Conservation (phyloP, 2,329 filamentous ascomycete species). For the Penicillium hordei region DNA sequence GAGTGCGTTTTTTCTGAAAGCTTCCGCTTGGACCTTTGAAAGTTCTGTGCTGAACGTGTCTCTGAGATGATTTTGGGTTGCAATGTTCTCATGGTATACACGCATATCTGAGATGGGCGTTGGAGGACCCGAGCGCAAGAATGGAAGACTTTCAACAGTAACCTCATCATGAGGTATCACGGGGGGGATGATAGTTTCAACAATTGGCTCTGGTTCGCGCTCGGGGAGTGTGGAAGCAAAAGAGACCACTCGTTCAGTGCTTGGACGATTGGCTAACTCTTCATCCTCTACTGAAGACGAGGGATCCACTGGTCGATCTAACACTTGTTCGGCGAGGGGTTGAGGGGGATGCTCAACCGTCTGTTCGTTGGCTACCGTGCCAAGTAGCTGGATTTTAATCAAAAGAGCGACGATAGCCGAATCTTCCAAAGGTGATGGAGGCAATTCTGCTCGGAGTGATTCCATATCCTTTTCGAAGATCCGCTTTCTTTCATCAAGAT, state of each 20-base stretch:
- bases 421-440: slow-evolving; percentile 45
- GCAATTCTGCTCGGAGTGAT: slow-evolving; percentile 44
- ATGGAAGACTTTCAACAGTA: slow-evolving; percentile 48
- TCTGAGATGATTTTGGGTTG: slow-evolving; percentile 41
- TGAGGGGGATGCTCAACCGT: slow-evolving; percentile 7
- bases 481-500: slow-evolving; percentile 47
- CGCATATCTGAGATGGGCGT: slow-evolving; percentile 49
- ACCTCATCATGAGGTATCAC: slow-evolving; percentile 26
- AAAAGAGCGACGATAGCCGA: slow-evolving; percentile 43
- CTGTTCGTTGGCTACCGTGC: slow-evolving; percentile 41
- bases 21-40: slow-evolving; percentile 40
- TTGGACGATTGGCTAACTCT: background rate
- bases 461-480: slow-evolving; percentile 49
- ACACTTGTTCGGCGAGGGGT: background rate
- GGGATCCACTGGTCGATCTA: slow-evolving; percentile 15
- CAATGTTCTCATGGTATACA: slow-evolving; percentile 43
- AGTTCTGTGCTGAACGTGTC: slow-evolving; percentile 41
- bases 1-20: slow-evolving; percentile 41
- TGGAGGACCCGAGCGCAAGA: slow-evolving; percentile 43
- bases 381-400: slow-evolving; percentile 46
- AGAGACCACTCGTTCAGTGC: slow-evolving; percentile 13
- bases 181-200: slow-evolving; percentile 10
- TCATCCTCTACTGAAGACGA: slow-evolving; percentile 19
- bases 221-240: slow-evolving; percentile 11
- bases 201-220: slow-evolving; percentile 5